A percentile compares a stretch with the other conserved stretches of the same genome.
These are phyloP conservation scores for Saccharomyces hybrid DNA, from an alignment of 1,139 yeast genomes.

Conservation along the genomic window DNA sequence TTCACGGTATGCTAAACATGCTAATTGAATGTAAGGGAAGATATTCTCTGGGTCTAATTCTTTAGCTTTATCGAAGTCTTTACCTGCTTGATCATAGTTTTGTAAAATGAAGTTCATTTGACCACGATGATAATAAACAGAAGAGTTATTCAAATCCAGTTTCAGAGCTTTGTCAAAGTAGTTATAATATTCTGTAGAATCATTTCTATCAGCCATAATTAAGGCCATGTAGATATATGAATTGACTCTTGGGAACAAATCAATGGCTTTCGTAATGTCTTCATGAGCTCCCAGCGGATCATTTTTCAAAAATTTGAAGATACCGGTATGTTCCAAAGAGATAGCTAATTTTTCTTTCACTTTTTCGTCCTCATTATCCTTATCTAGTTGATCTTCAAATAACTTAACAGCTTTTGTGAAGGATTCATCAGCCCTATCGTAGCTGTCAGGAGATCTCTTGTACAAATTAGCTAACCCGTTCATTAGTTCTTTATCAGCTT, in stretches of 20 bases:
- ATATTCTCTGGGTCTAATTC: constrained; percentile 68
- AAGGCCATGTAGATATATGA: constrained; percentile 79
- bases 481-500: constrained; percentile 54
- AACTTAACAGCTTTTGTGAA: constrained; percentile 60
- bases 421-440: constrained; percentile 62
- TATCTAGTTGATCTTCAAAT: constrained; percentile 35
- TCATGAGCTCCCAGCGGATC: constrained; percentile 55
- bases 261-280: constrained; percentile 57
- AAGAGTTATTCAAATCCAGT: constrained; percentile 65
- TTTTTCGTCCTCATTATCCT: constrained; percentile 32
- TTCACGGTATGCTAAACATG: constrained; percentile 83
- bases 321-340: constrained; percentile 78
- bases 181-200: constrained; percentile 49
- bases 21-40: constrained; percentile 84
- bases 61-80: constrained; percentile 69
- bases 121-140: constrained; percentile 88
- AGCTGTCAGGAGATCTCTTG: constrained; percentile 60
- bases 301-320: constrained; percentile 74
- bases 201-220: constrained; percentile 73
- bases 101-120: constrained; percentile 81
- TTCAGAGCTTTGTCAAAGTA: constrained; percentile 61
- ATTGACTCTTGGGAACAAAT: constrained; percentile 68
- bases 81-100: constrained; percentile 65
- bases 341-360: constrained; percentile 45
- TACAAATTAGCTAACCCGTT: constrained; percentile 61